Evolutionary conservation across 2,329 filamentous ascomycete species (phyloP).

Genomic region (Botrytis aclada): DNA sequence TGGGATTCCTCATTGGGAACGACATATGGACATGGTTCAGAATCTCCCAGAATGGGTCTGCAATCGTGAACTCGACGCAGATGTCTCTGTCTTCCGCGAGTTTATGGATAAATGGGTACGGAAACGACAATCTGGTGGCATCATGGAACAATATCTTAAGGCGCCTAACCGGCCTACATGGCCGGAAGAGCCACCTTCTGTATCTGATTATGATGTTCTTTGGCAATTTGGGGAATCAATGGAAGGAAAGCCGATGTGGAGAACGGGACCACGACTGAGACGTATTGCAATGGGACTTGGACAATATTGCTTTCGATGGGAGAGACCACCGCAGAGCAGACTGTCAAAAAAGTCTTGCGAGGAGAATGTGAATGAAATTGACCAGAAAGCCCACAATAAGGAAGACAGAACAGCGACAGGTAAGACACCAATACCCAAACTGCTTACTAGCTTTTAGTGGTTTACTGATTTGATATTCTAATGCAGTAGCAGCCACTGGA

Average conservation of each 20-base stretch:
- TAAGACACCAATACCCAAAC: neutral
- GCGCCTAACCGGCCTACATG: neutral
- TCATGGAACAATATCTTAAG: neutral
- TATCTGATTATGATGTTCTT: neutral
- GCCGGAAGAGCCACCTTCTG: neutral
- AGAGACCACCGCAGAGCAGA: neutral
- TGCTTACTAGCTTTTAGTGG: neutral
- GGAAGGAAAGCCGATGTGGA: neutral
- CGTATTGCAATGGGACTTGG: neutral
- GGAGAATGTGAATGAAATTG: neutral
- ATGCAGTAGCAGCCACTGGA: neutral
- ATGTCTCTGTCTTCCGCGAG: neutral
- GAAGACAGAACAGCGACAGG: neutral
- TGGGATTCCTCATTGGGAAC: constrained; percentile 18
- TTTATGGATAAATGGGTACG: neutral
- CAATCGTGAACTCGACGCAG: constrained; percentile 20
- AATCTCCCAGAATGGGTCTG: constrained; percentile 28
- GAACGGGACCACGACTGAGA: neutral
- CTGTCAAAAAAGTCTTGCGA: neutral
- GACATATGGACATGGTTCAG: constrained; percentile 24
- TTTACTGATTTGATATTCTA: neutral
- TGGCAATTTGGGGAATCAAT: accelerated
- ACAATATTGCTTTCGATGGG: constrained; percentile 1
- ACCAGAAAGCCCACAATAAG: neutral
- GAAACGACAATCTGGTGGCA: neutral